Evolutionary conservation across 192 early-diverging fungal genomes (phyloP).

Genomic region (Backusella sp.): DNA sequence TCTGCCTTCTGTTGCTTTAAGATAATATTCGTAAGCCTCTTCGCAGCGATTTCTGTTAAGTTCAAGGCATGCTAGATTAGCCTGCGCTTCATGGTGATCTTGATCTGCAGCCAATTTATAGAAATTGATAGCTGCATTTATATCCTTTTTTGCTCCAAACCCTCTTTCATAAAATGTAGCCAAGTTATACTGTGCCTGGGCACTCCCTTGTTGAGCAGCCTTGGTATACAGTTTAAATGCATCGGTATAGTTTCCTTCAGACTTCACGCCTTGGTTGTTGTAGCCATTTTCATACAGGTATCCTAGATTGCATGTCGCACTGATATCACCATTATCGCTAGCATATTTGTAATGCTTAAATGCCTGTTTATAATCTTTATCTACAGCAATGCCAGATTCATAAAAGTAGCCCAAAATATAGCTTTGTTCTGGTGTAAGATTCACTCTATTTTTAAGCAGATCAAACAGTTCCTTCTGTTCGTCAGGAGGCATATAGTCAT

Average conservation of each 20-base stretch:
- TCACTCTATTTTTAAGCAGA: not conserved
- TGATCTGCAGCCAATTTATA: not conserved
- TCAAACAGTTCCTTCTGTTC: not conserved
- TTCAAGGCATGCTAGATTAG: not conserved
- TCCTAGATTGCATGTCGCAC: not conserved
- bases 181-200: not conserved
- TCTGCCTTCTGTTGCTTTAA: not conserved
- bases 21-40: not conserved
- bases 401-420: not conserved
- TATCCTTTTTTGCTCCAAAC: not conserved
- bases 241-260: not conserved
- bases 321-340: not conserved
- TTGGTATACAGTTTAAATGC: not conserved
- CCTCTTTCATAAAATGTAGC: not conserved
- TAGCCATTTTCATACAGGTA: not conserved
- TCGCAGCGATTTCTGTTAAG: not conserved
- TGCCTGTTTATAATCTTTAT: not conserved
- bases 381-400: not conserved
- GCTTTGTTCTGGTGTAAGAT: slow-evolving; percentile 1
- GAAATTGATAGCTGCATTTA: not conserved
- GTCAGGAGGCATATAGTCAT: not conserved
- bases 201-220: not conserved
- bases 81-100: not conserved
- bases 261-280: not conserved
- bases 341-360: not conserved